Base-by-base conservation (phyloP, 345 rosid genomes). In the Alliaria petiolata region DNA sequence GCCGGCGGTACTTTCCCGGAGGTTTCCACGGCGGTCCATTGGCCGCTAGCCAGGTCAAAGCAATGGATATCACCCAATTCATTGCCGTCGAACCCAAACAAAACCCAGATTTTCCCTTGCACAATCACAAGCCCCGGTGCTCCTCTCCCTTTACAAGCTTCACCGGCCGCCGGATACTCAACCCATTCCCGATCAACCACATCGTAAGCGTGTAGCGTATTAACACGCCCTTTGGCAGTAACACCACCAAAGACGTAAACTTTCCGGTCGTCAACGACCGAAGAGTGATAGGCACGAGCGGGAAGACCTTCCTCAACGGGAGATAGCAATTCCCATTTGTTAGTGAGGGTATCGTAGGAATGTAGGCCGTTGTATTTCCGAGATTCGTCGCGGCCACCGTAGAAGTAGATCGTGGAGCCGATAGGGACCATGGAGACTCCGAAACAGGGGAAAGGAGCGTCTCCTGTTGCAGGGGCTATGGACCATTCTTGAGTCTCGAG, bases 171-270 rank as follows among this genome's bases (percentile, higher is more conserved):
- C 14, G 80, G 76, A 50, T 70, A 76, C 68, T 76, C 63, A 15
- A 64, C 22, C 80, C 80, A 76, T 26, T 76, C 64, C 62, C 15
- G 11, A 39, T 76, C 80, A 43, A 76, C 49, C 4, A 65, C 72
- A 15, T 76, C 75, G 10, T 76, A 76, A 8, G 57, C 72, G 3
- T 71, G 57, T 12, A 76, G 43, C 3, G 76, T 71, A 6, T 76
- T 76, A 0, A 71, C 61, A 11, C 80, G 53, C 8, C 80, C 80
- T 6, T 64, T 64, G 30, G 72, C 62, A 3, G 56, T 65, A 14
- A 70, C 76, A 1, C 80, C 80, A 58, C 80, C 80, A 65, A 76
- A 76, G 47, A 77, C 63, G 31, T 77, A 77, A 33, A 77, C 43
- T 33, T 70, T 71, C 11, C 67, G 51, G 12, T 71, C 76, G 59